Evolutionary conservation across 345 rosid genomes (phyloP), one percentile per base, ranked within the genome.

Genomic region (Gossypium thurberi): DNA sequence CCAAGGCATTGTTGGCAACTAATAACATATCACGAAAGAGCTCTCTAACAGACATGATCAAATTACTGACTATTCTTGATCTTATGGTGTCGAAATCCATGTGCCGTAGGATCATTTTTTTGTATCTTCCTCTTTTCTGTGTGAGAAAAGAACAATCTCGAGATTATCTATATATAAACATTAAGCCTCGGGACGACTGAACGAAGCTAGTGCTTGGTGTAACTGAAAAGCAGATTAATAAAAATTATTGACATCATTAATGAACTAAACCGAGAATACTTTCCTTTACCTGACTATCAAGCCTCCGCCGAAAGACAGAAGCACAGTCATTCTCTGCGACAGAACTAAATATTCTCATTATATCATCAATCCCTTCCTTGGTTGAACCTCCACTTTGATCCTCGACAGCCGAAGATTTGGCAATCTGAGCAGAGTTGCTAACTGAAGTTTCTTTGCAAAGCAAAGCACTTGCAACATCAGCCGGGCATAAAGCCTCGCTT

Each of bases 101-200:
- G 83, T 89, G 96, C 68, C 80, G 86, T 53, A 80, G 56, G n/a
- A 94, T 88, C 84, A 90, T 76, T 83, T 85, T 91, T 88, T 89
- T 91, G 84, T 91, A 91, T 75, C 96, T 87, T 81, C 93, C 93
- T 62, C 93, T 87, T 78, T 91, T 94, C 98, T 91, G 91, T 76
- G 15, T 26, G 43, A 57, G 15, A 20, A 65, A 43, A 69, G 47
- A 25, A 73, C 65, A 79, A 69, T 37, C 4, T 79, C 65, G 21
- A 59, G 81, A 33, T 69, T n/a, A 76, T 70, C 25, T 18, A 57
- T 10, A 25, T 14, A 68, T 33, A 17, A 62, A 63, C 13, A 59
- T 23, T 18, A 70, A 78, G 65, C 15, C 28, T 47, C 20, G 33
- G 7, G n/a, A 3, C 23, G 4, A 62, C 21, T 37, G 13, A 63